Evolutionary conservation across 2,329 filamentous ascomycete genomes (phyloP).

Genomic region (Bipolaris bicolor): DNA sequence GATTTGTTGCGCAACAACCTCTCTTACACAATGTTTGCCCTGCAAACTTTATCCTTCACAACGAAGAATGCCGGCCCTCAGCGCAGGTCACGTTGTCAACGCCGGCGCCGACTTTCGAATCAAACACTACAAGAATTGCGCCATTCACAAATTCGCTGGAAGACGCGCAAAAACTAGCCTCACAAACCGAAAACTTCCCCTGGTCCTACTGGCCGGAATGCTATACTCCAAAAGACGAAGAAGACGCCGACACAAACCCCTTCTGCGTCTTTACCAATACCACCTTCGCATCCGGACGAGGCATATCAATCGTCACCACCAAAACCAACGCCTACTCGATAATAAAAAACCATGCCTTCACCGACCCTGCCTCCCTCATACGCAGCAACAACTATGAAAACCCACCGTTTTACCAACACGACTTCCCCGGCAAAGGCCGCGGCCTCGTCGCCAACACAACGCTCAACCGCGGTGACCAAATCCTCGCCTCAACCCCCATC

Average conservation of each 20-base stretch:
- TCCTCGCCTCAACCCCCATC: constrained; percentile 44
- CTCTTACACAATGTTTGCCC: constrained; percentile 35
- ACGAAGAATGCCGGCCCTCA: constrained; percentile 34
- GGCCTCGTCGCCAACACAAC: constrained; percentile 45
- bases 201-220: constrained; percentile 46
- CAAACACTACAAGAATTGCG: constrained; percentile 27
- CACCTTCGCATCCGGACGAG: constrained; percentile 39
- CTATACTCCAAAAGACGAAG: constrained; percentile 35
- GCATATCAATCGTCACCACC: constrained; percentile 41
- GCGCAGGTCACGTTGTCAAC: constrained; percentile 7
- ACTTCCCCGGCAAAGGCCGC: constrained; percentile 43
- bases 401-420: constrained; percentile 37
- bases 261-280: constrained; percentile 42
- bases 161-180: constrained; percentile 30
- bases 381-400: constrained; percentile 33
- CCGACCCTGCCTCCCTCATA: constrained; percentile 22
- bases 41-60: constrained; percentile 28
- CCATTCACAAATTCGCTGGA: constrained; percentile 20
- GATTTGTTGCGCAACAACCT: constrained; percentile 28
- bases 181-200: constrained; percentile 30
- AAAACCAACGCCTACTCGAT: constrained; percentile 34
- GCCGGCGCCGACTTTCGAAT: constrained; percentile 17
- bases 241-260: constrained; percentile 28
- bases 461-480: constrained; percentile 42
- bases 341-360: constrained; percentile 40